These are phyloP conservation scores for Stachybotrys elegans DNA, from an alignment of 2,329 filamentous ascomycete species.

Conservation along the genomic window DNA sequence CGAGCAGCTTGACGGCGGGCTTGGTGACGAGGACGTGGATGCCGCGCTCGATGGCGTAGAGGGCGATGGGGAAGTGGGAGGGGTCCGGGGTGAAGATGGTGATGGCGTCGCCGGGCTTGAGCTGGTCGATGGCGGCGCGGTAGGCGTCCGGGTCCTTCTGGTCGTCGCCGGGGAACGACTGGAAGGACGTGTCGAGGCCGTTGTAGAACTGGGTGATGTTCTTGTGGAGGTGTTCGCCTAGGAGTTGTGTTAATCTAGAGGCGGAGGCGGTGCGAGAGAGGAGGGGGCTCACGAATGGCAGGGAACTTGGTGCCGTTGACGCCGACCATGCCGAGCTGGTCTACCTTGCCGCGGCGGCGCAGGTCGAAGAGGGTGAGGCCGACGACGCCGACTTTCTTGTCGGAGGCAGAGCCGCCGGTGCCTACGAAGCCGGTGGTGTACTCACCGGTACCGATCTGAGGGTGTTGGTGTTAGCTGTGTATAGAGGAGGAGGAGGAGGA, in stretches of 20 bases:
- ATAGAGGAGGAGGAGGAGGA: not conserved
- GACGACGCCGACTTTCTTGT: slow-evolving; percentile 95
- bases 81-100: slow-evolving; percentile 95
- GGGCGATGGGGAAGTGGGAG: slow-evolving; percentile 85
- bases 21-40: slow-evolving; percentile 94
- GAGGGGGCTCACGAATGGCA: slow-evolving; percentile 65
- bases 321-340: slow-evolving; percentile 81
- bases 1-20: slow-evolving; percentile 80
- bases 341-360: slow-evolving; percentile 81
- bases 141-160: slow-evolving; percentile 73
- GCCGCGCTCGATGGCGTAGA: slow-evolving; percentile 83
- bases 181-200: slow-evolving; percentile 78
- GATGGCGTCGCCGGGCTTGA: slow-evolving; percentile 79
- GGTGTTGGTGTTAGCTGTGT: slow-evolving; percentile 10
- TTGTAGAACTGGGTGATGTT: slow-evolving; percentile 91
- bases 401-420: slow-evolving; percentile 74
- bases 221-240: slow-evolving; percentile 76
- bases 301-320: slow-evolving; percentile 87
- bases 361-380: slow-evolving; percentile 87
- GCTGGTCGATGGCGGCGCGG: slow-evolving; percentile 80
- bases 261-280: not conserved
- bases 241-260: slow-evolving; percentile 7
- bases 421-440: slow-evolving; percentile 96
- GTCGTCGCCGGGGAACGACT: slow-evolving; percentile 74
- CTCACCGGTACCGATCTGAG: slow-evolving; percentile 81